These are phyloP conservation scores for Hanseniaspora taiwanica DNA, from an alignment of 805 yeast species.

Conservation along the genomic window DNA sequence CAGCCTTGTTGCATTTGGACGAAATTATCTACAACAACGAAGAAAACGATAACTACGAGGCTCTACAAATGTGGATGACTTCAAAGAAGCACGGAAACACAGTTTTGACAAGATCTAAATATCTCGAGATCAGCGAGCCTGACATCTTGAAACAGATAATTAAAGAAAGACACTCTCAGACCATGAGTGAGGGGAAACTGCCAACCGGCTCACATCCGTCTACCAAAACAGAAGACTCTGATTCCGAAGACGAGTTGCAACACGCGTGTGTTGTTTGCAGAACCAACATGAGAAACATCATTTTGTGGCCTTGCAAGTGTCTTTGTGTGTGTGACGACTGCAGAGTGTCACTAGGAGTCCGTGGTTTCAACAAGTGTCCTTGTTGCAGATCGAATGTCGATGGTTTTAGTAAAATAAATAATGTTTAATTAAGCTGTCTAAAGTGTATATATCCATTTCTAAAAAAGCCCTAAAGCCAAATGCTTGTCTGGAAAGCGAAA, in stretches of 20 bases:
- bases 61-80: neutral
- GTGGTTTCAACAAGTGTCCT: slow-evolving; percentile 69
- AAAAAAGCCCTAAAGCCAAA: slow-evolving; percentile 1
- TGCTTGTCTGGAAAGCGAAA: too few relatives aligned
- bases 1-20: slow-evolving; percentile 1
- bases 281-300: slow-evolving; percentile 54
- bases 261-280: slow-evolving; percentile 70
- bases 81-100: slow-evolving; percentile 6
- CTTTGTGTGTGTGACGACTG: slow-evolving; percentile 81
- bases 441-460: too few relatives aligned
- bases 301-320: slow-evolving; percentile 90
- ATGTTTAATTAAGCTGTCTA: slow-evolving; percentile 8
- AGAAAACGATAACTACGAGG: neutral
- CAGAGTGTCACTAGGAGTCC: slow-evolving; percentile 54
- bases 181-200: too few relatives aligned
- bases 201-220: too few relatives aligned
- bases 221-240: neutral
- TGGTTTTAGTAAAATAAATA: slow-evolving; percentile 30
- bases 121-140: slow-evolving; percentile 19
- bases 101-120: slow-evolving; percentile 28
- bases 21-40: neutral
- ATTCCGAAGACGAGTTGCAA: slow-evolving; percentile 1
- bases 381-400: slow-evolving; percentile 70
- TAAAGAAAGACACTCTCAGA: too few relatives aligned
- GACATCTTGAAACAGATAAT: slow-evolving; percentile 19